Base-by-base conservation (phyloP, 2,329 filamentous ascomycete genomes). In the Magnaporthales sp. region DNA sequence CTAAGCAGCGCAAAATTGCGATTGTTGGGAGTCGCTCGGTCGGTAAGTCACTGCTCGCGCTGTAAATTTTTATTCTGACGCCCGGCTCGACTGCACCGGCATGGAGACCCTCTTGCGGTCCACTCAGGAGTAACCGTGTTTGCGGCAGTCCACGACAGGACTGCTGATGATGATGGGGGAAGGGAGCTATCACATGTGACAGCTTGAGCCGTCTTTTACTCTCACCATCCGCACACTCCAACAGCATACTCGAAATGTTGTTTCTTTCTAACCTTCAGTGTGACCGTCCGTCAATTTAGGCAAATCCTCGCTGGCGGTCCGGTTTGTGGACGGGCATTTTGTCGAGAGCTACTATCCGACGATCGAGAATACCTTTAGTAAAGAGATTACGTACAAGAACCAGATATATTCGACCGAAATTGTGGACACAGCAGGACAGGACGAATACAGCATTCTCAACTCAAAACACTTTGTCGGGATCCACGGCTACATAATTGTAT, bases 381-480 rank as follows among this genome's bases (percentile, higher is more conserved):
- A 96, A 78, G 89, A 93, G 72, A 97, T 99, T 77, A 91, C 92
- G 73, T 90, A 91, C 78, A 96, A 95, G 79, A 90, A 91, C 64
- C 92, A 97, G 78, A 95, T 98, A 71, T 99, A 89, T 78, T 89
- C 91, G 65, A 97, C 93, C 13, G 95, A 99, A 81, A 98, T 99
- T 74, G 95, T 99, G 77, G 95, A 99, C 77, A 99, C 95, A 30
- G 95, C 95, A 66, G 95, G 95, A 68, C 93, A 97, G 90, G 95
- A 99, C 82, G 95, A 99, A 80, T 99, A 99, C 83, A 96, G 92
- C 76, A 97, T 98, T 71, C 84, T 99, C 69, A 98, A 97, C 79
- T 96, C 92, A 69, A 98, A 98, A 81, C 94, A 98, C 77, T 98
- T 98, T 74, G 98, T 99, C 77, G 95, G 95, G 70, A 98, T 98